Evolutionary conservation across 192 early-diverging fungal species (phyloP).

Genomic region (Coemansia sp.): DNA sequence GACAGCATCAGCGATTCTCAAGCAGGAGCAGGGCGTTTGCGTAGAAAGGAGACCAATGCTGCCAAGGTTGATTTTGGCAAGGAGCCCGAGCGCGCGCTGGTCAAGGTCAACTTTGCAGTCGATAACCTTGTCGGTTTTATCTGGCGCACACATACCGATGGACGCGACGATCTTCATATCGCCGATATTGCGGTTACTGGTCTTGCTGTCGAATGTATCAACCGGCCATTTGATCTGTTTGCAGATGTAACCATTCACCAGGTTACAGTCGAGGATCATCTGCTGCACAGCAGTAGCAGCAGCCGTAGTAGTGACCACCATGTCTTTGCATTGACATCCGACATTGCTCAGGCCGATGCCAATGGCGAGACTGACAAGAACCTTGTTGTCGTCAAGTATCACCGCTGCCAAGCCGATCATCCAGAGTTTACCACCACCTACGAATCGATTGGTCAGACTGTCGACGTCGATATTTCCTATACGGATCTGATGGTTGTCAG

Average conservation of each 20-base stretch:
- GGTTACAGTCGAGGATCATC: slow-evolving; percentile 74
- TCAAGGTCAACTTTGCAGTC: slow-evolving; percentile 48
- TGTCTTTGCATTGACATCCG: slow-evolving; percentile 50
- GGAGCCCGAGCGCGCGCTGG: slow-evolving; percentile 44
- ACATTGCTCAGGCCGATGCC: slow-evolving; percentile 51
- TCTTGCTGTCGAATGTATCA: slow-evolving; percentile 68
- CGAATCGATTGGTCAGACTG: slow-evolving; percentile 76
- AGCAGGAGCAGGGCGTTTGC: slow-evolving; percentile 20
- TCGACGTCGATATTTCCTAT: slow-evolving; percentile 76
- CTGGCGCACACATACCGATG: slow-evolving; percentile 47
- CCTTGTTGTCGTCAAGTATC: slow-evolving; percentile 72
- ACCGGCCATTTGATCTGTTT: slow-evolving; percentile 63
- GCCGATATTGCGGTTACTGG: slow-evolving; percentile 61
- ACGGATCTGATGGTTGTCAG: slow-evolving; percentile 82
- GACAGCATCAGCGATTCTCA: slow-evolving; percentile 23
- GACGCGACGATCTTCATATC: slow-evolving; percentile 49
- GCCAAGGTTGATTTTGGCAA: slow-evolving; percentile 30
- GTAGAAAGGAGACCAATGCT: slow-evolving; percentile 27
- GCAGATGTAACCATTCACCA: slow-evolving; percentile 75
- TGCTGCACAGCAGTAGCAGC: slow-evolving; percentile 18
- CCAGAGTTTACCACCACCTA: slow-evolving; percentile 74
- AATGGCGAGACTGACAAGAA: slow-evolving; percentile 57
- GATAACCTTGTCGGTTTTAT: slow-evolving; percentile 55
- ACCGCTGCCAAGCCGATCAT: slow-evolving; percentile 65
- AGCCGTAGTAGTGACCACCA: slow-evolving; percentile 9